These are phyloP conservation scores for Solanum ahanhuiri DNA, from an alignment of 257 asterid genomes.

Conservation along the genomic window DNA sequence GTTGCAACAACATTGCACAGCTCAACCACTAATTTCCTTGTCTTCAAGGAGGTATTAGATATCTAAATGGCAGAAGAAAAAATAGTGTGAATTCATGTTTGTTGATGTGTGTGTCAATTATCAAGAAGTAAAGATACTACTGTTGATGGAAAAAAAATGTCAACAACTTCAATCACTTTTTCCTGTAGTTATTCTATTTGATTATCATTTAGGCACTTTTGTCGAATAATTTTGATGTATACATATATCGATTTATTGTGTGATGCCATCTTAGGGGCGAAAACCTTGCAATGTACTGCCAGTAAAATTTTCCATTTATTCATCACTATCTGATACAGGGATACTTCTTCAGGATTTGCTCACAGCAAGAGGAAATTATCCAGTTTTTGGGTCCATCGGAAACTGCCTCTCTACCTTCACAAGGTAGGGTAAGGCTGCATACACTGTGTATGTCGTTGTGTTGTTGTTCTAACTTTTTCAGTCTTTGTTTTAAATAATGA, in stretches of 20 bases:
- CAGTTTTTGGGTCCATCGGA: neutral
- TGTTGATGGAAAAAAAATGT: neutral
- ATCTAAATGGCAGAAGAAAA: constrained; percentile 23
- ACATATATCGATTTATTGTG: neutral
- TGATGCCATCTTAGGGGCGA: neutral
- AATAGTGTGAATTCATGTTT: neutral
- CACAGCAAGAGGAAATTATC: neutral
- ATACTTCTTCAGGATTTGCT: neutral
- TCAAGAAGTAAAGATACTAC: neutral
- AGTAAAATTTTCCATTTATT: neutral
- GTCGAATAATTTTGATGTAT: neutral
- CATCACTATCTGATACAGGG: neutral
- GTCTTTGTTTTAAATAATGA: neutral
- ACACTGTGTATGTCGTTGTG: neutral
- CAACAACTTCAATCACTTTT: neutral
- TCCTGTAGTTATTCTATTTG: neutral
- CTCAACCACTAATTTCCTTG: constrained; percentile 39
- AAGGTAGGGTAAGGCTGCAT: neutral
- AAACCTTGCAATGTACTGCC: neutral
- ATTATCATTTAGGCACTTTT: neutral
- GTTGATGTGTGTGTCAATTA: neutral
- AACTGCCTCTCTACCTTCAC: neutral
- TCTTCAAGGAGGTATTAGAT: constrained; percentile 47
- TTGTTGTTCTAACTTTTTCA: neutral
- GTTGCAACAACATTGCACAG: constrained; percentile 56